Conservation (phyloP, 2,329 filamentous ascomycete genomes). For the Ceratocystis cubensis region DNA sequence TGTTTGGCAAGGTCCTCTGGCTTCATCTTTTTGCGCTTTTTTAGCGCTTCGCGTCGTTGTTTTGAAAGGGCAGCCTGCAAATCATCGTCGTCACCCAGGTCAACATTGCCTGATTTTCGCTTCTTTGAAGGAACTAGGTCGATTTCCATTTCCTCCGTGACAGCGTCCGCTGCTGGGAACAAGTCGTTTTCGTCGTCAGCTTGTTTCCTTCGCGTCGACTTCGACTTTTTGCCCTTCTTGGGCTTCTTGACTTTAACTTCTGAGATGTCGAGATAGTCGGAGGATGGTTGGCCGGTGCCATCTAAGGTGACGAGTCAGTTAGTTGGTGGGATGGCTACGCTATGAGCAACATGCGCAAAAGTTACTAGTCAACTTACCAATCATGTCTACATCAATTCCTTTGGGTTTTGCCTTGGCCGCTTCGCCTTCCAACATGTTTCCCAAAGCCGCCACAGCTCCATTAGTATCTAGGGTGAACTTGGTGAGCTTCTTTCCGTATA, state of each 20-base stretch:
- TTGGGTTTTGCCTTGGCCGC: slow-evolving; percentile 43
- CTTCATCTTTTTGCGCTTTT: slow-evolving; percentile 77
- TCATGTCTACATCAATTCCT: slow-evolving; percentile 68
- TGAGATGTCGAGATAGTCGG: slow-evolving; percentile 78
- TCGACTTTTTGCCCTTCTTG: slow-evolving; percentile 84
- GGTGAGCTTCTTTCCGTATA: slow-evolving; percentile 78
- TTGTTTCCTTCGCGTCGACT: slow-evolving; percentile 57
- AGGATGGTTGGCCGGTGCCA: slow-evolving; percentile 35
- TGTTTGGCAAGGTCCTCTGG: slow-evolving; percentile 81
- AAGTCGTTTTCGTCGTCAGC: slow-evolving; percentile 53
- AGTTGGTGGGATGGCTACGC: neutral
- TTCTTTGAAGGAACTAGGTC: slow-evolving; percentile 49
- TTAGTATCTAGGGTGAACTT: slow-evolving; percentile 74
- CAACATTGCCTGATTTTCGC: slow-evolving; percentile 50
- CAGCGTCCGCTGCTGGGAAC: slow-evolving; percentile 30
- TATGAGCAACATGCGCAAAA: slow-evolving; percentile 32
- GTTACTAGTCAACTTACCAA: slow-evolving; percentile 34
- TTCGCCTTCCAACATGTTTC: slow-evolving; percentile 41
- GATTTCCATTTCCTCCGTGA: slow-evolving; percentile 53
- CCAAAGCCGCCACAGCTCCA: slow-evolving; percentile 54
- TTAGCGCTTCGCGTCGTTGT: slow-evolving; percentile 73
- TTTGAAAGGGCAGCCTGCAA: slow-evolving; percentile 72
- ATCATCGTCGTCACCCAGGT: slow-evolving; percentile 82
- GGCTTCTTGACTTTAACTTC: slow-evolving; percentile 90
- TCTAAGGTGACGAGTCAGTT: neutral